Evolutionary conservation across 805 yeast genomes (phyloP), one percentile per base, ranked within the genome.

Genomic region (Cyberlindnera japonica): DNA sequence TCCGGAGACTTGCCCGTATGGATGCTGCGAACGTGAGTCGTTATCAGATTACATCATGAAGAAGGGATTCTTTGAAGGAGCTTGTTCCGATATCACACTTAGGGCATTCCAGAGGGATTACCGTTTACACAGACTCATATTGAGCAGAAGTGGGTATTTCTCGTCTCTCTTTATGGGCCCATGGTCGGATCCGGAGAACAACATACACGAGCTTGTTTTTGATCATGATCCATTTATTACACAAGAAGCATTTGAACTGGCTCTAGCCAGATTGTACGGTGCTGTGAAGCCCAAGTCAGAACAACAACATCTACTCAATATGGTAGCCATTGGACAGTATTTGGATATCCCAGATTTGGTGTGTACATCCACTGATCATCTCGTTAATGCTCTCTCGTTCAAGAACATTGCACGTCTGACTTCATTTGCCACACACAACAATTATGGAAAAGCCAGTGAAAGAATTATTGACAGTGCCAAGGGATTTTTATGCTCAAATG

Each of bases 311-410:
- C 62, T 75, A 2, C 56, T 63, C 37, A 62, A 62, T 14, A 61
- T 75, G 66, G 64, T 76, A 39, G 75, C 76, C 1, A 58, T 71
- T 13, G 77, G 79, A 1, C 75, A 69, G 44, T 76, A 68, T 45
- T 52, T 76, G 28, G 77, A 67, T 28, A 60, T 77, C 18, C 64
- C 65, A 2, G 70, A 68, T 15, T 53, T 72, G 11, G 76, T 72
- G 4, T 68, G 72, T 26, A 47, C 61, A 0, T 65, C 76, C 4
- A 69, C 76, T 0, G 69, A 66, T 14, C 47, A 49, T 27, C 62
- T 74, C 14, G 55, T 74, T 4, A 52, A 52, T 21, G 16, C 36
- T 2, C 48, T 74, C 54, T 47, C 51, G 20, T 62, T 71, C 55
- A 41, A 51, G 3, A 72, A 66, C 43, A 46, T 74, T 9, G 58